Conservation (phyloP, 73 alveolate species). For the Symbiodinium pilosum region DNA sequence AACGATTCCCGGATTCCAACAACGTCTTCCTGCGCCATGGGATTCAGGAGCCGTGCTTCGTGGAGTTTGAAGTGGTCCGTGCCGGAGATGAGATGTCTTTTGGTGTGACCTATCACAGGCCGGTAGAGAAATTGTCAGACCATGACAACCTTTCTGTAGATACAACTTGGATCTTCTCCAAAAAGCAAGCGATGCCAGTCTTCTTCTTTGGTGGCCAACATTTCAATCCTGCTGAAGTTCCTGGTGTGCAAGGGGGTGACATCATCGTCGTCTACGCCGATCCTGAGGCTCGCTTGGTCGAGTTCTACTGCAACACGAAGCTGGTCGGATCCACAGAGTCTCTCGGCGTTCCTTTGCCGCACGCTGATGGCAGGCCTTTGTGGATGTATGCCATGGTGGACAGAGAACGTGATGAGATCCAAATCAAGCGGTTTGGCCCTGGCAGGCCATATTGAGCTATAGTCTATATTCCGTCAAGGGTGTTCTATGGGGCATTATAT, state of each 20-base stretch:
- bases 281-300: background rate
- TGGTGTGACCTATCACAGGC: background rate
- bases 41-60: background rate
- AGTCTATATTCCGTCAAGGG: too few species aligned
- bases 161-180: background rate
- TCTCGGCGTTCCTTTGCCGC: background rate
- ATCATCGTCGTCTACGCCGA: background rate
- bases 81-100: constrained; percentile 1
- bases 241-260: constrained; percentile 2
- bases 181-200: background rate
- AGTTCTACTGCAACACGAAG: constrained; percentile 15
- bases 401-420: background rate
- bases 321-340: background rate
- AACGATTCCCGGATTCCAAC: background rate
- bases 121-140: background rate
- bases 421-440: constrained; percentile 29
- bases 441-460: background rate
- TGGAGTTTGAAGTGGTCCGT: background rate
- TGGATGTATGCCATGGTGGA: constrained; percentile 23
- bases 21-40: constrained; percentile 10
- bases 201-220: background rate
- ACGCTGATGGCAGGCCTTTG: background rate
- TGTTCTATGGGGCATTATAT: too few species aligned
- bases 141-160: background rate
- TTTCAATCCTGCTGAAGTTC: background rate